Base-by-base conservation (phyloP, 192 early-diverging fungal genomes). In the Linnemannia exigua region DNA sequence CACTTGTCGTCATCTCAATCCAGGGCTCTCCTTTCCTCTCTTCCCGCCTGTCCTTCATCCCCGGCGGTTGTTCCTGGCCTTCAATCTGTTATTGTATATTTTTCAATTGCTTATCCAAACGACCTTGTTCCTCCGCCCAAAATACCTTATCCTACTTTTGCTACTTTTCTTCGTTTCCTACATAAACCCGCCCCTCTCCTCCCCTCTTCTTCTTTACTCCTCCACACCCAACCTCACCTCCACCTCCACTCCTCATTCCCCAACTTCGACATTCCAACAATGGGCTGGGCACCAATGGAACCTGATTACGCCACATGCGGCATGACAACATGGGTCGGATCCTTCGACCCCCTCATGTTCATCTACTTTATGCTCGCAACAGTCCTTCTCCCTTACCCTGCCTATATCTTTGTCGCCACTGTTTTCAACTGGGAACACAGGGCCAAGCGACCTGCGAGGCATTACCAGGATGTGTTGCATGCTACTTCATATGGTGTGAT, bases 351-450 rank as follows among this genome's bases (percentile, higher is more conserved):
- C 15, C 75, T 90, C 33, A 82, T 73, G 36, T 92, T 80, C 77
- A 82, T 91, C 12, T 90, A 91, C 66, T 92, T 92, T 48, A 90
- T 90, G 79, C 72, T 92, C n/a, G 81, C 87, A 22, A 90, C 90
- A 22, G 76, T 90, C n/a, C 44, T 92, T 25, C 86, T 92, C 22
- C 88, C 91, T 2, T 92, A 92, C 48, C 90, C 90, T 0, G 48
- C 81, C 1, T 95, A 94, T 79, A 87, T 94, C 20, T 71, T 89
- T 8, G 77, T 95, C 9, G 93, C 94, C 2, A 89, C 91, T 20
- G 82, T 88, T 25, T 93, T 92, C 72, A 90, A 93, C 50, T 94
- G 94, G 90, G 95, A 96, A 74, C 87, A 91, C 20, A 90, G 92
- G 68, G 83, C 85, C 20, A 95, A 96, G 76, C 91, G 91, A 47